Conservation (phyloP, 768 basidiomycete species). For the Leccinum subgranulosum region DNA sequence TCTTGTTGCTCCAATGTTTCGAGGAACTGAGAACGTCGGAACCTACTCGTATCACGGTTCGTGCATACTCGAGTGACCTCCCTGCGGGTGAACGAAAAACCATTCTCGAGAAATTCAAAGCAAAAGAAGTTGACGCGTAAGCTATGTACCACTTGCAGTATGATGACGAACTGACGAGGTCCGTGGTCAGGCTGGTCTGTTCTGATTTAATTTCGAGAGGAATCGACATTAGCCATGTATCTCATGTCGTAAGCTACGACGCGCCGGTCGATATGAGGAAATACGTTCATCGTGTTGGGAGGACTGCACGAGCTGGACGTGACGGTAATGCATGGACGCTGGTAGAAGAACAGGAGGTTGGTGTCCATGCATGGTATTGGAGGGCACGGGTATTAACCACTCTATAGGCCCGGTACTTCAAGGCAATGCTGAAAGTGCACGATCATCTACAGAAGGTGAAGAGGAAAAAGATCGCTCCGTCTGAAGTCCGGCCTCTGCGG, state of each 20-base stretch:
- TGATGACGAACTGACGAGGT: neutral
- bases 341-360: conserved; percentile 90
- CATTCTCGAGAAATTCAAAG: conserved; percentile 78
- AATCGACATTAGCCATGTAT: conserved; percentile 89
- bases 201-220: conserved; percentile 96
- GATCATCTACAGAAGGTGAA: conserved; percentile 69
- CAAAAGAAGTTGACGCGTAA: conserved; percentile 80
- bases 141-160: conserved; percentile 22
- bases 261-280: conserved; percentile 96
- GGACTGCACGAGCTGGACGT: conserved; percentile 92
- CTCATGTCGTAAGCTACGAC: conserved; percentile 94
- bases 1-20: conserved; percentile 79
- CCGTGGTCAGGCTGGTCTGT: conserved; percentile 57
- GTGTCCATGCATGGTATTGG: conserved; percentile 5
- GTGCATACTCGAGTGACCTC: conserved; percentile 87
- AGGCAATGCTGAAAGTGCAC: conserved; percentile 70
- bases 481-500: conserved; percentile 53
- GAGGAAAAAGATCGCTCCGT: conserved; percentile 60
- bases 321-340: conserved; percentile 90
- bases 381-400: neutral
- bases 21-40: conserved; percentile 44
- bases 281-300: conserved; percentile 95
- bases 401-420: conserved; percentile 80
- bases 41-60: conserved; percentile 41
- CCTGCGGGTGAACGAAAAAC: conserved; percentile 64